Base-by-base conservation (phyloP, 345 rosid genomes). In the Acer negundo region DNA sequence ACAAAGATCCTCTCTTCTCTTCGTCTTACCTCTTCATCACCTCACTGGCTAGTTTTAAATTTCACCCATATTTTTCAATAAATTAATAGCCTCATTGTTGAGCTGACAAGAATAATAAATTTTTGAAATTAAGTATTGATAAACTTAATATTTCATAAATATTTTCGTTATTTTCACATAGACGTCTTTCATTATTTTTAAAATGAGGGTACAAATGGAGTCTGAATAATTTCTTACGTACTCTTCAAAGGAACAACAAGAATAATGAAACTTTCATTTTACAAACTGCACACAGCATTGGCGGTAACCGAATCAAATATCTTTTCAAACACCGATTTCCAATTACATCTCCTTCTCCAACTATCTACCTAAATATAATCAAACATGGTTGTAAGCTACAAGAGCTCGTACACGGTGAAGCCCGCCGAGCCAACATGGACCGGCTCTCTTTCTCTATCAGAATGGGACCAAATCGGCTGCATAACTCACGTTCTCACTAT, bases 401-500 rank as follows among this genome's bases (percentile, higher is more conserved):
- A 77, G 22, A 31, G 24, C 19, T 64, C 74, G 22, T 75, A 31
- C 78, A 82, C 69, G 0, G 72, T 90, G 10, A 80, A 87, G 82
- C 90, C 94, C 7, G 81, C 79, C 4, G 78, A 66, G 44, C 86
- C 89, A 42, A 86, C 90, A 1, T 79, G 82, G 81, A 80, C 74
- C 7, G 89, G 89, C 56, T 68, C 55, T 16, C 75, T 85, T 6
- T 49, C 85, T 40, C 77, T 90, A 47, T 79, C 92, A 15, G 92
- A 84, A 58, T 86, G 83, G 86, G 94, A 90, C 76, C 92, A 87
- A 72, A 78, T 88, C 8, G 90, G 90, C 20, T 69, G 82, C 44
- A 78, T 90, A 69, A 86, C 90, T 66, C 94, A 88, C 47, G 79
- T 90, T 49, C 92, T 90, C 72, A 88, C 92, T 23, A 71, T 90